Conservation (phyloP, 2,329 filamentous ascomycete species). For the Curvularia spicifera region DNA sequence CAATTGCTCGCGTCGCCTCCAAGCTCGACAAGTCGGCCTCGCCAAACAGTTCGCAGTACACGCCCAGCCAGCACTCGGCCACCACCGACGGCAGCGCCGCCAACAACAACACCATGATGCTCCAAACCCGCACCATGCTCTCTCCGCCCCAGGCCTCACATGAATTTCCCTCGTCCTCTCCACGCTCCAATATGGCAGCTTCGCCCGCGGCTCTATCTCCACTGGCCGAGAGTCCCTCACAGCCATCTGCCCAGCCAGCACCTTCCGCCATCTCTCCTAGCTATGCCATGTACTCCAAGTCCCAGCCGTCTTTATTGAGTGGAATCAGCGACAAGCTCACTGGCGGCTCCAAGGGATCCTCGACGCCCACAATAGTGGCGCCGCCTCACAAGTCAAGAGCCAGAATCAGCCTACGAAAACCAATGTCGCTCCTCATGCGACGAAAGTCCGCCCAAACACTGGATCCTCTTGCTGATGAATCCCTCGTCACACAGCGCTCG, state of each 20-base stretch:
- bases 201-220: slow-evolving; percentile 44
- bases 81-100: slow-evolving; percentile 12
- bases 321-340: slow-evolving; percentile 43
- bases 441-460: slow-evolving; percentile 61
- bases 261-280: slow-evolving; percentile 33
- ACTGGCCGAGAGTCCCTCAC: slow-evolving; percentile 25
- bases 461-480: slow-evolving; percentile 57
- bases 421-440: slow-evolving; percentile 65
- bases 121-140: slow-evolving; percentile 25
- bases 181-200: slow-evolving; percentile 23
- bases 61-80: slow-evolving; percentile 19
- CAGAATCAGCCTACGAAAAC: slow-evolving; percentile 64
- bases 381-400: slow-evolving; percentile 53
- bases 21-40: slow-evolving; percentile 36
- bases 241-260: slow-evolving; percentile 30
- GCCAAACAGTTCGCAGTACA: slow-evolving; percentile 19
- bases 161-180: slow-evolving; percentile 31
- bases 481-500: slow-evolving; percentile 57
- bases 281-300: slow-evolving; percentile 41
- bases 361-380: slow-evolving; percentile 20
- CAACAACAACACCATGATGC: slow-evolving; percentile 1
- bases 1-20: slow-evolving; percentile 49
- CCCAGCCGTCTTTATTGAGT: slow-evolving; percentile 43
- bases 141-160: slow-evolving; percentile 30
- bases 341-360: slow-evolving; percentile 29